phyloP scores from a whole-genome alignment of 805 yeast genomes.

The Hanseniaspora clermontiae region DNA sequence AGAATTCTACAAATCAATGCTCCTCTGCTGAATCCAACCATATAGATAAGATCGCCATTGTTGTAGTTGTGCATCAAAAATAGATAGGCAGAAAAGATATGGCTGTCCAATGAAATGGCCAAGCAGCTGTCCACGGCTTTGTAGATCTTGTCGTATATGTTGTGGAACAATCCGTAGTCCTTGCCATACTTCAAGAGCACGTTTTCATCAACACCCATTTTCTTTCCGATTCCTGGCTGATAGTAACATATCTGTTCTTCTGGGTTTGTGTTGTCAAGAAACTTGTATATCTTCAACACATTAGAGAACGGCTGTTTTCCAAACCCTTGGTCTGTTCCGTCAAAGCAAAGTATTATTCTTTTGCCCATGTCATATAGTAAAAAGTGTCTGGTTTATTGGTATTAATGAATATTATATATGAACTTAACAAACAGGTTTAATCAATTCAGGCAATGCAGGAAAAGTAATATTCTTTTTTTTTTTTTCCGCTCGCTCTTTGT shows the following conservation, averaged over 20 bases:
- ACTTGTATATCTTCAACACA: constrained; percentile 39
- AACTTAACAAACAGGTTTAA: neutral
- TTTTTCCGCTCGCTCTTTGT: neutral
- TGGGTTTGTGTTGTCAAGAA: constrained; percentile 36
- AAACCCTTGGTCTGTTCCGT: constrained; percentile 50
- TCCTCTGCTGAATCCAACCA: constrained; percentile 55
- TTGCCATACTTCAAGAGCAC: constrained; percentile 15
- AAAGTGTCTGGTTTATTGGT: neutral
- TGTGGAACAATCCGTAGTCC: constrained; percentile 15
- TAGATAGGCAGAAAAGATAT: constrained; percentile 45
- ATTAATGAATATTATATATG: neutral
- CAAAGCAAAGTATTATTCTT: constrained; percentile 45
- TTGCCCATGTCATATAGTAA: constrained; percentile 18
- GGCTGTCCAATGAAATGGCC: constrained; percentile 44
- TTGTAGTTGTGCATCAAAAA: constrained; percentile 39
- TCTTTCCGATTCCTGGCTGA: constrained; percentile 56
- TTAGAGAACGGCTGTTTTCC: constrained; percentile 45
- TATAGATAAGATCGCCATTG: constrained; percentile 38
- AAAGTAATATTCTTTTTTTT: neutral
- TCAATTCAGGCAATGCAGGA: neutral
- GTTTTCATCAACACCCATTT: constrained; percentile 32
- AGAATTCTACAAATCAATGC: constrained; percentile 53
- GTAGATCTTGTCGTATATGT: constrained; percentile 17
- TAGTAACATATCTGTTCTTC: constrained; percentile 43
- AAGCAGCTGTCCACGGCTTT: constrained; percentile 32